phyloP scores from a whole-genome alignment of 805 yeast genomes.

The Danielia reshetovae region DNA sequence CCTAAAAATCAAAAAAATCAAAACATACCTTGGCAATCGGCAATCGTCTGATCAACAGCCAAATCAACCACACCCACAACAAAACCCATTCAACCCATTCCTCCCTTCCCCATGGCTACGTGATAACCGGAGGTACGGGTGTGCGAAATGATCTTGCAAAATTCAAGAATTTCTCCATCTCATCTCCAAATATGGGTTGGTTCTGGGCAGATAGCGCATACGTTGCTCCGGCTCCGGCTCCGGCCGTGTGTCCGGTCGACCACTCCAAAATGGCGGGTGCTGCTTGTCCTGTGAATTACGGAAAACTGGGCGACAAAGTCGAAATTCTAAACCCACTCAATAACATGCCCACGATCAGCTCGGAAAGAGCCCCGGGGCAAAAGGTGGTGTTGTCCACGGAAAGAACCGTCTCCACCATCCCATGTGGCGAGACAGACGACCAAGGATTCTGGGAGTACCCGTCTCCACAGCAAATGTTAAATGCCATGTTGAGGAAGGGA shows the following conservation, averaged over 20 bases:
- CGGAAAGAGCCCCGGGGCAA: slow-evolving; percentile 75
- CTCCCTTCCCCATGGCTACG: too few species aligned
- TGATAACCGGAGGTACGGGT: not conserved
- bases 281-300: slow-evolving; percentile 13
- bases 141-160: too few species aligned
- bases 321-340: slow-evolving; percentile 70
- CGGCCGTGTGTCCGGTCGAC: slow-evolving; percentile 17
- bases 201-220: slow-evolving; percentile 64
- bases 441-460: slow-evolving; percentile 97
- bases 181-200: slow-evolving; percentile 67
- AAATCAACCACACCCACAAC: too few species aligned
- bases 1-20: too few species aligned
- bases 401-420: slow-evolving; percentile 80
- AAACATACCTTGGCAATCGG: too few species aligned
- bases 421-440: slow-evolving; percentile 62
- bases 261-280: slow-evolving; percentile 10
- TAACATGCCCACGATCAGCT: slow-evolving; percentile 80
- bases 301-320: slow-evolving; percentile 13
- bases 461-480: slow-evolving; percentile 97
- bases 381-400: slow-evolving; percentile 73
- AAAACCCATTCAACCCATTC: too few species aligned
- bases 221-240: slow-evolving; percentile 3
- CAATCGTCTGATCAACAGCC: too few species aligned
- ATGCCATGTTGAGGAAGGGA: slow-evolving; percentile 95
- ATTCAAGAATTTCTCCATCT: not conserved